Percentiles rank a stretch among this genome's conserved stretches.
Evolutionary conservation across 768 basidiomycete species (phyloP).

Genomic region (Suillus cothurnatus): DNA sequence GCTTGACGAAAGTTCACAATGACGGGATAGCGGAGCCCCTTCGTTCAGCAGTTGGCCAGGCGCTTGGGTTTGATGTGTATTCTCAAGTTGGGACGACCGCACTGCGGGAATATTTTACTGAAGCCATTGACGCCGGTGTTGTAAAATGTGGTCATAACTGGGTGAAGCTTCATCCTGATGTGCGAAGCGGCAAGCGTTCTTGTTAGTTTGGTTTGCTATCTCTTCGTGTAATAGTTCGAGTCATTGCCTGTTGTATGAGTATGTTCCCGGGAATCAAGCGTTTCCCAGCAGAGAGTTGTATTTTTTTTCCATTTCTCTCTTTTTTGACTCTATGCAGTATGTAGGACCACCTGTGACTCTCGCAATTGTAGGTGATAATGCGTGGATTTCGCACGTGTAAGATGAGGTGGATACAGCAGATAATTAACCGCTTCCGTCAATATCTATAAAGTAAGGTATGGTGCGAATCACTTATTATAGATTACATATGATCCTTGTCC

Average conservation of each 20-base stretch:
- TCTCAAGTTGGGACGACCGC: slow-evolving; percentile 40
- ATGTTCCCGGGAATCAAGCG: slow-evolving; percentile 16
- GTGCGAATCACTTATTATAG: no score
- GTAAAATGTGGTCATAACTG: slow-evolving; percentile 50
- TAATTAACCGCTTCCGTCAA: no score
- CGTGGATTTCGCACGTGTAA: no score
- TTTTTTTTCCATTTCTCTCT: no score
- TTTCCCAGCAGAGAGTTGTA: slow-evolving; percentile 22
- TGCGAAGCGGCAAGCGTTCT: not conserved
- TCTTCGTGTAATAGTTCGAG: not conserved
- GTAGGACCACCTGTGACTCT: no score
- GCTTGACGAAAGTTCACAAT: slow-evolving; percentile 32
- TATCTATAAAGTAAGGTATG: no score
- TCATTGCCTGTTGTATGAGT: not conserved
- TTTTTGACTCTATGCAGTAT: no score
- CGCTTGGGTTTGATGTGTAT: slow-evolving; percentile 38
- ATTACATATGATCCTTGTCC: no score
- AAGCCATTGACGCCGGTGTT: slow-evolving; percentile 42
- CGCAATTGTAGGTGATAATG: no score
- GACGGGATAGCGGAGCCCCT: slow-evolving; percentile 36
- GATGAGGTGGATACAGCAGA: no score
- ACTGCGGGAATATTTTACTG: slow-evolving; percentile 43
- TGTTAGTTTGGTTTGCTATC: not conserved
- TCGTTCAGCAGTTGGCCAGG: slow-evolving; percentile 40
- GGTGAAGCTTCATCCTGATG: slow-evolving; percentile 16